Conservation (phyloP, 257 asterid species). For the Haberlea rhodopensis region DNA sequence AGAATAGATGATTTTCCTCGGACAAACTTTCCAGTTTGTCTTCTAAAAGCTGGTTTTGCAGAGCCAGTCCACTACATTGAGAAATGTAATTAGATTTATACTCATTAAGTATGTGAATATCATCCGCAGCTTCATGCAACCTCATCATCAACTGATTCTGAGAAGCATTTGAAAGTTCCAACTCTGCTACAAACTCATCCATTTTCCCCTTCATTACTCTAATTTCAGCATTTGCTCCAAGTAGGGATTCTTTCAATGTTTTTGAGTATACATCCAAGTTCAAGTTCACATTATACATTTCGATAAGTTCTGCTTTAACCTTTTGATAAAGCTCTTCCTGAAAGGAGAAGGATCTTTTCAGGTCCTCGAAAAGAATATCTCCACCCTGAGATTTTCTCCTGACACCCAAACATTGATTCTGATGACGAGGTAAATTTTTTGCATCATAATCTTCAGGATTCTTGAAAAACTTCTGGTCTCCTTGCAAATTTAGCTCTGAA, state of each 20-base stretch:
- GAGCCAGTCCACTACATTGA: constrained; percentile 53
- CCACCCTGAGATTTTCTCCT: constrained; percentile 57
- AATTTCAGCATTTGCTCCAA: constrained; percentile 51
- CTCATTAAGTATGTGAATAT: constrained; percentile 52
- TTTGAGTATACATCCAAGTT: constrained; percentile 78
- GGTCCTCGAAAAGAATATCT: constrained; percentile 73
- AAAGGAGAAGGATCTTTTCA: constrained; percentile 67
- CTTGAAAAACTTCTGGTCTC: constrained; percentile 25
- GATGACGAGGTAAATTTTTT: constrained; percentile 28
- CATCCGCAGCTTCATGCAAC: constrained; percentile 66
- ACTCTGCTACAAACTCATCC: constrained; percentile 53
- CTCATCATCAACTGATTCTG: constrained; percentile 54
- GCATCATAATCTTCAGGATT: constrained; percentile 39
- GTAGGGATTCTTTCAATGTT: constrained; percentile 52
- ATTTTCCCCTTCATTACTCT: constrained; percentile 37
- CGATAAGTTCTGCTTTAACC: constrained; percentile 79
- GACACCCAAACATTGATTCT: constrained; percentile 38
- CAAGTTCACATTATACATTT: constrained; percentile 66
- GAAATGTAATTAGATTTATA: constrained; percentile 57
- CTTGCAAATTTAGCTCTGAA: constrained; percentile 33
- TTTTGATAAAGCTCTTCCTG: constrained; percentile 80
- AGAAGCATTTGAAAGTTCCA: constrained; percentile 55
- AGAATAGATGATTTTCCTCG: constrained; percentile 52
- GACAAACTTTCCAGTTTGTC: constrained; percentile 46
- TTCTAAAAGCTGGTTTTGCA: constrained; percentile 65